Evolutionary conservation across 1,284 basidiomycete species (phyloP), one percentile per base, ranked within the genome.

Genomic region (Heterobasidion annosum): DNA sequence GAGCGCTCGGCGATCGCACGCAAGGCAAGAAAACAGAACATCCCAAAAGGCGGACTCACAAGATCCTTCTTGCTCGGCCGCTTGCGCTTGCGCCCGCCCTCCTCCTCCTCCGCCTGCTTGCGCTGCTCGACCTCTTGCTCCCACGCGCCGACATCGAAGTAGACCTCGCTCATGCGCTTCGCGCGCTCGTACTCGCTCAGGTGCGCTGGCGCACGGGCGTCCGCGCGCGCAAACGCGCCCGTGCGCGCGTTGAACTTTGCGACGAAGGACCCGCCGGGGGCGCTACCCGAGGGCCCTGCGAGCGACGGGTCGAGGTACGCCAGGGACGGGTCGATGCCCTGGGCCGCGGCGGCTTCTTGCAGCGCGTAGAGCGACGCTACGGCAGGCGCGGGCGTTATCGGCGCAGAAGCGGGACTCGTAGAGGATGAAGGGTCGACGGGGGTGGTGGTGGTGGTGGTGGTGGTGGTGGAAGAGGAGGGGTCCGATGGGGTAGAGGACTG

Each of bases 231-330:
- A 63, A 93, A 93, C 50, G 83, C 74, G 3, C 92, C 92, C 0
- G 91, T 93, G 48, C 89, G 82, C 1, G 89, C 81, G 63, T 93
- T 93, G 77, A 94, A 93, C 63, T 83, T 82, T 5, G 90, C 90
- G 1, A 79, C 70, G 13, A 73, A 71, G 40, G 78, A 75, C 7
- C 74, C 69, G 34, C 70, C 67, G 44, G 71, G 62, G 3, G 72
- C 65, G 43, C 72, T 63, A 2, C 52, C 52, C 32, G 77, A 70
- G 8, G 72, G 65, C 2, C 75, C 69, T 0, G 73, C 75, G 8
- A 90, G 78, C 2, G 83, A 73, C 0, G 91, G 91, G 61, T 94
- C 87, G 54, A 95, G 84, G 66, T 88, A 73, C 0, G 90, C 88
- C 37, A 95, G 80, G 2, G 81, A 81, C 0, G 92, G 92, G 66